phyloP scores from a whole-genome alignment of 192 early-diverging fungal species.

The Entomortierella lignicola region DNA sequence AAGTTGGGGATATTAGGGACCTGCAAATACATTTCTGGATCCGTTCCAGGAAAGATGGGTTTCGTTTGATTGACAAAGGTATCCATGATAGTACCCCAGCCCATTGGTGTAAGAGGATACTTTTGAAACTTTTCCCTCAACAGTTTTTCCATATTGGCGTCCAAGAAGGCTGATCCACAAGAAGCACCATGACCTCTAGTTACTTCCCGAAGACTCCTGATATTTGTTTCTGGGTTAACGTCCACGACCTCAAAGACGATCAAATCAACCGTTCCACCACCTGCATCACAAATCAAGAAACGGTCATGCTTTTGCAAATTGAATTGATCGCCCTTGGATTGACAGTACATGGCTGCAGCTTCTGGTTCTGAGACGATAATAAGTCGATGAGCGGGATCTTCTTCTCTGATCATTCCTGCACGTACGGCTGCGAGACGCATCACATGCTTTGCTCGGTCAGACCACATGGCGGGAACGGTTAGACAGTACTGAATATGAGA shows the following conservation, averaged over 20 bases:
- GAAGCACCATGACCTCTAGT: slow-evolving; percentile 62
- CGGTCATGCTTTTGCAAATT: slow-evolving; percentile 54
- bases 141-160: slow-evolving; percentile 57
- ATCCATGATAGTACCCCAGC: slow-evolving; percentile 60
- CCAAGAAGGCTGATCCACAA: slow-evolving; percentile 60
- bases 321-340: slow-evolving; percentile 62
- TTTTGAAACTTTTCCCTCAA: slow-evolving; percentile 56
- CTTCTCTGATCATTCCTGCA: slow-evolving; percentile 59
- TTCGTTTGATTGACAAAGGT: slow-evolving; percentile 58
- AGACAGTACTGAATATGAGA: slow-evolving; percentile 57
- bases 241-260: slow-evolving; percentile 60
- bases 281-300: slow-evolving; percentile 56
- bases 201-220: slow-evolving; percentile 61
- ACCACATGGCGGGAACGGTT: slow-evolving; percentile 69
- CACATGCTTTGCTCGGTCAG: slow-evolving; percentile 63
- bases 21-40: slow-evolving; percentile 53
- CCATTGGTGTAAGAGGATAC: slow-evolving; percentile 52
- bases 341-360: slow-evolving; percentile 68
- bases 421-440: slow-evolving; percentile 64
- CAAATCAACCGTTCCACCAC: slow-evolving; percentile 58
- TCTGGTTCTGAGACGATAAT: slow-evolving; percentile 66
- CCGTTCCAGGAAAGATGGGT: slow-evolving; percentile 49
- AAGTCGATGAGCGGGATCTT: slow-evolving; percentile 59
- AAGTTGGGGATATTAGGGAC: slow-evolving; percentile 54
- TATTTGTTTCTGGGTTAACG: slow-evolving; percentile 43